phyloP scores from a whole-genome alignment of 2,329 filamentous ascomycete genomes.

The Aspergillus sp. region DNA sequence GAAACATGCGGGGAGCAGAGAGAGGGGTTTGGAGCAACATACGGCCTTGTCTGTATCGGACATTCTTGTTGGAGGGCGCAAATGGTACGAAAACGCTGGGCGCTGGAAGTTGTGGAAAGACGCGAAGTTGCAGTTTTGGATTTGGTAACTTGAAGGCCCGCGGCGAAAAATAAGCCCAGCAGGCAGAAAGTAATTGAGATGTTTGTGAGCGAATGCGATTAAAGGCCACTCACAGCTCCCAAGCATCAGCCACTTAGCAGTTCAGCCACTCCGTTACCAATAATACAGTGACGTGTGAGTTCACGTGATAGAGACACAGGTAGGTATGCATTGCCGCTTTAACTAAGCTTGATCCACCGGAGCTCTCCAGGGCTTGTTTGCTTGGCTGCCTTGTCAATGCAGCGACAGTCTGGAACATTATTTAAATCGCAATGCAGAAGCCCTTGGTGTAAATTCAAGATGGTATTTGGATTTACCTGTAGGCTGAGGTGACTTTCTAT shows the following conservation, averaged over 20 bases:
- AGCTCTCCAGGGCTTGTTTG: neutral
- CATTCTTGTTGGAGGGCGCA: constrained; percentile 22
- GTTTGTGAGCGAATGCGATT: constrained; percentile 12
- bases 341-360: neutral
- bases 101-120: constrained; percentile 15
- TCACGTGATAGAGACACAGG: constrained; percentile 14
- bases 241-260: constrained; percentile 16
- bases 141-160: constrained; percentile 10
- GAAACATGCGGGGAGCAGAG: constrained; percentile 9
- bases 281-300: constrained; percentile 18
- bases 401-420: neutral
- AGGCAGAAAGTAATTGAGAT: constrained; percentile 24
- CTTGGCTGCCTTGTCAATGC: neutral
- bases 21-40: constrained; percentile 16
- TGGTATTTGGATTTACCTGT: constrained; percentile 5
- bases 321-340: neutral
- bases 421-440: neutral
- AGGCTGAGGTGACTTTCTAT: neutral
- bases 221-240: constrained; percentile 10
- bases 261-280: neutral
- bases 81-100: neutral
- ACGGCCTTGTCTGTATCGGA: constrained; percentile 40
- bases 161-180: constrained; percentile 19
- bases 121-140: neutral
- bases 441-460: constrained; percentile 7